phyloP scores from a whole-genome alignment of 371 early-diverging fungal genomes.

The Thermomucor indicae-seudaticae region DNA sequence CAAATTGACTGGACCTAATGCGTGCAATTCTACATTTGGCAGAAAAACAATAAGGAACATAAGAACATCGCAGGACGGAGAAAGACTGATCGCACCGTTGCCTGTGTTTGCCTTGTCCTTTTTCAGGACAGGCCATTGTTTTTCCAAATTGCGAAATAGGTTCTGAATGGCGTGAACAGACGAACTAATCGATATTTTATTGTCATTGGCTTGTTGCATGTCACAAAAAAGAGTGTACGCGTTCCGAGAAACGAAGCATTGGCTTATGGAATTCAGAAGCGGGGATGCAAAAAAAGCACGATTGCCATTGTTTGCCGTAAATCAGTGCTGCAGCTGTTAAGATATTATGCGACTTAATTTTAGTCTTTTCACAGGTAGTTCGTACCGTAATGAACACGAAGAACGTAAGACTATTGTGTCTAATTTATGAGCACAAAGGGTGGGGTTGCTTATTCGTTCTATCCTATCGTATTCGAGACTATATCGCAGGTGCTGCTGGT shows the following conservation, averaged over 20 bases:
- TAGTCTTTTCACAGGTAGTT: no score
- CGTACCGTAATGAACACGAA: no score
- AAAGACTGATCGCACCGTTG: background rate
- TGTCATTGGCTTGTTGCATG: slow-evolving; percentile 13
- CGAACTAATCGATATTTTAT: slow-evolving; percentile 31
- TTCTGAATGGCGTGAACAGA: slow-evolving; percentile 34
- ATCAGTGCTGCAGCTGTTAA: no score
- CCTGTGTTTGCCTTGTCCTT: background rate
- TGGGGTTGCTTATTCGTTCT: no score
- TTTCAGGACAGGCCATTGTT: slow-evolving; percentile 17
- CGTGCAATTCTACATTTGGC: slow-evolving; percentile 27
- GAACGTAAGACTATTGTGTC: no score
- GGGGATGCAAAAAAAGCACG: no score
- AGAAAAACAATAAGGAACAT: background rate
- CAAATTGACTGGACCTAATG: slow-evolving; percentile 51
- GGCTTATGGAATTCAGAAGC: background rate
- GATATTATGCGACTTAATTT: no score
- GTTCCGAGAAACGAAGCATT: background rate
- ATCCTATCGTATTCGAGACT: no score
- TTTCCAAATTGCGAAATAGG: slow-evolving; percentile 20
- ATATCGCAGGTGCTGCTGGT: no score
- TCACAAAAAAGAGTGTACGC: background rate
- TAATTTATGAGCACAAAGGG: no score
- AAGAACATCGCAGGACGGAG: background rate
- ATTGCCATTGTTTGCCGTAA: no score